phyloP scores from a whole-genome alignment of 164 flowering plant species.

The Macadamia integrifolia region DNA sequence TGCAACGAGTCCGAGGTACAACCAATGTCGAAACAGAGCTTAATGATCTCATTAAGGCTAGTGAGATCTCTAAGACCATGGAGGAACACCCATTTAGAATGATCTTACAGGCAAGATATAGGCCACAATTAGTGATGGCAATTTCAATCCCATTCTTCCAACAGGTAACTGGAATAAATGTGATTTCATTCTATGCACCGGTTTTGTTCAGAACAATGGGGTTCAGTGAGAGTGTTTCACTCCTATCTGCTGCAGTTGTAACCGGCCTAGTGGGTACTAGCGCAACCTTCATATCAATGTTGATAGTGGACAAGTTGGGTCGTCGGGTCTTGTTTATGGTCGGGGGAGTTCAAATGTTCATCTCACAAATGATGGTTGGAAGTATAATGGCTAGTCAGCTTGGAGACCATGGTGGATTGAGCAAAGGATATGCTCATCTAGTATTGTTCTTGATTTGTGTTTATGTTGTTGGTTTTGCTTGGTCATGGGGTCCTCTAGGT shows the following conservation, averaged over 20 bases:
- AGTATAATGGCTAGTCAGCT: conserved; percentile 20
- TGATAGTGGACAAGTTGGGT: conserved; percentile 31
- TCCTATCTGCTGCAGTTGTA: conserved; percentile 25
- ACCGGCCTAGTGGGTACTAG: conserved; percentile 20
- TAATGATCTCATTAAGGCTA: conserved; percentile 37
- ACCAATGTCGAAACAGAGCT: conserved; percentile 44
- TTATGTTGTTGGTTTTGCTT: conserved; percentile 34
- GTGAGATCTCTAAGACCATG: conserved; percentile 11
- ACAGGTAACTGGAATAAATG: conserved; percentile 43
- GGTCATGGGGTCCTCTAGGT: conserved; percentile 36
- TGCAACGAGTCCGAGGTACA: conserved; percentile 46
- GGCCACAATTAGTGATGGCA: conserved; percentile 41
- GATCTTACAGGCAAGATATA: conserved; percentile 20
- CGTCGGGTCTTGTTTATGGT: conserved; percentile 23
- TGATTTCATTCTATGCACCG: conserved; percentile 42
- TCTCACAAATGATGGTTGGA: conserved; percentile 27
- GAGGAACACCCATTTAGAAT: conserved; percentile 19
- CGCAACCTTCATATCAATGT: conserved; percentile 35
- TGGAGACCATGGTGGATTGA: conserved; percentile 31
- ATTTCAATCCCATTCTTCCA: conserved; percentile 39
- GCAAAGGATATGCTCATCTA: conserved; percentile 20
- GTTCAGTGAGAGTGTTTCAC: conserved; percentile 30
- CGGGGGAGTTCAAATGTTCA: conserved; percentile 38
- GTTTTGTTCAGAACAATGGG: conserved; percentile 34
- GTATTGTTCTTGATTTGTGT: conserved; percentile 28